Evolutionary conservation across 306 rosid species (phyloP).

Genomic region (Senna siamea): DNA sequence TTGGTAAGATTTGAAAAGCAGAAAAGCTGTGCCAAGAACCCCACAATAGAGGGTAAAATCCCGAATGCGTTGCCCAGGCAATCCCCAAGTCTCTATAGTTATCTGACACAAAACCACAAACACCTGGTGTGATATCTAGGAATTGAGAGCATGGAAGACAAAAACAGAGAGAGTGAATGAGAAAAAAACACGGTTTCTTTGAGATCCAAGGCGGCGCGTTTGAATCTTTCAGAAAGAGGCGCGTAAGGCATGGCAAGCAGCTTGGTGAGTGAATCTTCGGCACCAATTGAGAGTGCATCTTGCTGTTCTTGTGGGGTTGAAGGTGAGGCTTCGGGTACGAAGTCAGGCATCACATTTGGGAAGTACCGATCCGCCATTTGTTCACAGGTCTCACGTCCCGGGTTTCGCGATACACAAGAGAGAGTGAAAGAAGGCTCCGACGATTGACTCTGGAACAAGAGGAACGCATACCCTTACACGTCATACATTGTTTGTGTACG

Average conservation of each 20-base stretch:
- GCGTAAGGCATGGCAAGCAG: constrained; percentile 67
- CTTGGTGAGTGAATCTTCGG: constrained; percentile 49
- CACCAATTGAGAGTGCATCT: constrained; percentile 37
- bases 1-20: constrained; percentile 62
- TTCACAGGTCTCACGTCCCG: neutral
- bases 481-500: neutral
- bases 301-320: constrained; percentile 39
- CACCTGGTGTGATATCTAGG: constrained; percentile 32
- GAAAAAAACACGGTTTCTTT: constrained; percentile 61
- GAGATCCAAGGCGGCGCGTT: constrained; percentile 80
- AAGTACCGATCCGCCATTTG: constrained; percentile 71
- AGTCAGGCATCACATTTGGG: constrained; percentile 63
- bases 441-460: neutral
- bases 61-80: constrained; percentile 44
- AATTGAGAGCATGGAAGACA: neutral
- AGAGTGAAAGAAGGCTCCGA: neutral
- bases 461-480: neutral
- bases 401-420: neutral
- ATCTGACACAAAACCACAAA: constrained; percentile 61
- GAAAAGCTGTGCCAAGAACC: constrained; percentile 71
- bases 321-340: constrained; percentile 55
- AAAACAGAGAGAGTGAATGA: neutral
- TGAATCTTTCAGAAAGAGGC: constrained; percentile 61
- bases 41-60: constrained; percentile 76
- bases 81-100: constrained; percentile 61